Conservation (phyloP, 192 early-diverging fungal genomes). For the Pecoramyces ruminantium region DNA sequence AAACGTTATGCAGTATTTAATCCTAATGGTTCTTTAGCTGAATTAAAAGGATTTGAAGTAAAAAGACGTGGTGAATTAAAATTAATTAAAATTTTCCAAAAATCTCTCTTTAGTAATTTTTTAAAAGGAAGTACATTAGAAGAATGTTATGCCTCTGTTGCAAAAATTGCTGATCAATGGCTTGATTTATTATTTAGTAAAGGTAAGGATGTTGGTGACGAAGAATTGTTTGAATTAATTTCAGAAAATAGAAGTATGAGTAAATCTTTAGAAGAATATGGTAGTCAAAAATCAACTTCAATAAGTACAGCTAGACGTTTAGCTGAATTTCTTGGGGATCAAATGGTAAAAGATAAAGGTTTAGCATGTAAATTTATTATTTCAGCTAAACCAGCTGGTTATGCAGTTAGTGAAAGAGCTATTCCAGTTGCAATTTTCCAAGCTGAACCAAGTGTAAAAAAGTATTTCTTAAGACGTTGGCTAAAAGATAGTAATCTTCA, state of each 20-base stretch:
- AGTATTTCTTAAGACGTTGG: conserved; percentile 83
- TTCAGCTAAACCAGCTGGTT: conserved; percentile 57
- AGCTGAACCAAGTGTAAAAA: conserved; percentile 53
- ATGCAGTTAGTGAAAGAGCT: conserved; percentile 82
- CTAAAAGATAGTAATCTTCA: conserved; percentile 58
- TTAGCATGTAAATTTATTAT: conserved; percentile 93
- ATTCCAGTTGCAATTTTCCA: conserved; percentile 91
- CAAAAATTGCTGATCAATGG: conserved; percentile 81
- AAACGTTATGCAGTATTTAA: conserved; percentile 99
- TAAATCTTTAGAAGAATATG: conserved; percentile 86
- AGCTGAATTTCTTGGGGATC: conserved; percentile 90
- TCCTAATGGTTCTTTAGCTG: conserved; percentile 78
- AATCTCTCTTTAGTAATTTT: conserved; percentile 82
- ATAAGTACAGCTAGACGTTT: conserved; percentile 88
- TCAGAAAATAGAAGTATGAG: conserved; percentile 96
- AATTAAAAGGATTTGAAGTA: conserved; percentile 97
- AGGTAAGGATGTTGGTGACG: conserved; percentile 61
- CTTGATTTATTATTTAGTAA: conserved; percentile 80
- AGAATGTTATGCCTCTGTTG: conserved; percentile 81
- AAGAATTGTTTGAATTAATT: conserved; percentile 87
- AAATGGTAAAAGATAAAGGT: conserved; percentile 96
- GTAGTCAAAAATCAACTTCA: conserved; percentile 77
- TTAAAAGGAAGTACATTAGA: conserved; percentile 66
- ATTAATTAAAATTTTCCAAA: conserved; percentile 96
- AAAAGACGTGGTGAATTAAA: conserved; percentile 97